A percentile compares a stretch with the other conserved stretches of the same genome.
These are phyloP conservation scores for Melampsora abietis-canadensis DNA, from an alignment of 1,284 basidiomycete species.

Conservation along the genomic window DNA sequence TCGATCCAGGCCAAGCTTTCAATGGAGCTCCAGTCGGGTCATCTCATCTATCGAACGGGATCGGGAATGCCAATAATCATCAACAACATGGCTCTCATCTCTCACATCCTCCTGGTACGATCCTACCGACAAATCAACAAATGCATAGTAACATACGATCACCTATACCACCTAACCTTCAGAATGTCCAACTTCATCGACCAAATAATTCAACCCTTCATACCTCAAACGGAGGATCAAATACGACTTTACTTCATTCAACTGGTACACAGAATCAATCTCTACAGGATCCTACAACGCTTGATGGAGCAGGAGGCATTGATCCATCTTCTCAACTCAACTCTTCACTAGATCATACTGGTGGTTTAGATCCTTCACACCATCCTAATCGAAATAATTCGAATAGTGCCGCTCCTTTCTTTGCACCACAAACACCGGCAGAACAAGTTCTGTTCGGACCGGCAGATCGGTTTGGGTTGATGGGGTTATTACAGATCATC, in stretches of 20 bases:
- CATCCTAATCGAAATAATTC: conserved; percentile 13
- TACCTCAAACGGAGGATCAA: conserved; percentile 17
- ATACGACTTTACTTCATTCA: conserved; percentile 25
- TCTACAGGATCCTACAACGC: conserved; percentile 3
- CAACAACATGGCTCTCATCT: conserved; percentile 22
- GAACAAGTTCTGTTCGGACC: conserved; percentile 91
- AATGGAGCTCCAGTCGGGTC: conserved; percentile 26
- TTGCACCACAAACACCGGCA: conserved; percentile 63
- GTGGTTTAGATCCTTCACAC: conserved; percentile 34
- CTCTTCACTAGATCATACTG: conserved; percentile 34
- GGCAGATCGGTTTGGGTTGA: conserved; percentile 89
- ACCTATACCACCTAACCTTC: conserved; percentile 38
- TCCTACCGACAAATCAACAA: conserved; percentile 26
- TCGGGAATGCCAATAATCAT: conserved; percentile 17
- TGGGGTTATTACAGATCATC: conserved; percentile 84
- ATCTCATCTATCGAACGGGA: conserved; percentile 39
- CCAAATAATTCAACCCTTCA: conserved; percentile 9
- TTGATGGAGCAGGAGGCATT: background rate
- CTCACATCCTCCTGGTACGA: conserved; percentile 10
- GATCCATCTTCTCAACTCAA: conserved; percentile 39
- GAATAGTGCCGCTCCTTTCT: conserved; percentile 13
- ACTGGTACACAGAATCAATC: conserved; percentile 38
- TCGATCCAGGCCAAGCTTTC: conserved; percentile 19
- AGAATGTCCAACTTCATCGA: background rate
- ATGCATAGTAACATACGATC: conserved; percentile 32